A percentile compares a stretch with the other conserved stretches of the same genome.
These are phyloP conservation scores for Buxus sempervirens DNA, from an alignment of 164 flowering plant species.

Conservation along the genomic window DNA sequence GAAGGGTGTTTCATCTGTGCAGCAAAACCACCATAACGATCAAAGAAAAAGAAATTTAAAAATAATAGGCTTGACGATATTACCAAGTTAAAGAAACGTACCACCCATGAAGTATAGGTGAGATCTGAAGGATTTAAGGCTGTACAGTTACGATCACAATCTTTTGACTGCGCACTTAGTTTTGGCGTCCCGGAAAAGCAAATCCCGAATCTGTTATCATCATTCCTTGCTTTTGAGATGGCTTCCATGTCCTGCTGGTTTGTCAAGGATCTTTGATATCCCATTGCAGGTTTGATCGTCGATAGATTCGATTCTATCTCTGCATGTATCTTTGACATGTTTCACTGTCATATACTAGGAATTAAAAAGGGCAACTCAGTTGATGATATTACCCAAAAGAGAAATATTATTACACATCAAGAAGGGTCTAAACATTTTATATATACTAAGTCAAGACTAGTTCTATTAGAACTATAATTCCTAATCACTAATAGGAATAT, in stretches of 20 bases:
- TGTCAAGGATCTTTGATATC: constrained; percentile 21
- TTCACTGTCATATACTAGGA: no score
- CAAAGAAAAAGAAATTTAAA: not conserved
- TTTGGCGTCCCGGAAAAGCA: constrained; percentile 4
- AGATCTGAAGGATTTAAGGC: not conserved
- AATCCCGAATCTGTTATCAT: constrained; percentile 11
- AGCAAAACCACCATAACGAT: not conserved
- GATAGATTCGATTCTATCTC: constrained; percentile 2
- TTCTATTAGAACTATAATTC: no score
- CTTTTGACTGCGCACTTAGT: not conserved
- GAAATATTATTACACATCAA: no score
- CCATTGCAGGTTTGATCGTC: constrained; percentile 28
- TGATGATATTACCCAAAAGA: no score
- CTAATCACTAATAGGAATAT: no score
- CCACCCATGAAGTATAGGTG: constrained; percentile 47
- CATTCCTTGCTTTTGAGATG: constrained; percentile 18
- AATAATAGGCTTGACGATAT: no score
- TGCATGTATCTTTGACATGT: not conserved
- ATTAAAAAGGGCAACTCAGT: no score
- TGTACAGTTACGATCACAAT: constrained; percentile 2
- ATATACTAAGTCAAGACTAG: no score
- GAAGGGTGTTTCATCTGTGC: constrained; percentile 58
- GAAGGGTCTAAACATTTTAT: no score
- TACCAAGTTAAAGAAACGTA: constrained; percentile 22
- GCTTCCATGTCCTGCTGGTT: constrained; percentile 17